Evolutionary conservation across 2,329 filamentous ascomycete species (phyloP).

Genomic region (Ceratocystiopsis sp.): DNA sequence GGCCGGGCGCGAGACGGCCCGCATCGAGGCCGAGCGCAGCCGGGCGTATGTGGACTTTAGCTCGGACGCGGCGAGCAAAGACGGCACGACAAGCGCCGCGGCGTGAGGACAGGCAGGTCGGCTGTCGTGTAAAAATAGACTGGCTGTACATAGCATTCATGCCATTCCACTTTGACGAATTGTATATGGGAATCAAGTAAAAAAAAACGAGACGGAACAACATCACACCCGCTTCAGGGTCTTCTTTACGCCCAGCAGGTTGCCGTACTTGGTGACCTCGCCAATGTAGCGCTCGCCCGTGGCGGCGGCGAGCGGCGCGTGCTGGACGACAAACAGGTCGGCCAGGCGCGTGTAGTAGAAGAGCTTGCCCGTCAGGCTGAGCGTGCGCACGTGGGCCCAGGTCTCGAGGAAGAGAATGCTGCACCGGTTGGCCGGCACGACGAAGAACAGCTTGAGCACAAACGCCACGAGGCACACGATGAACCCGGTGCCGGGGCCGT

Average conservation of each 20-base stretch:
- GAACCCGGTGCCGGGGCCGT: constrained; percentile 78
- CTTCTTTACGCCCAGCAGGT: constrained; percentile 13
- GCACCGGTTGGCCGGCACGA: constrained; percentile 37
- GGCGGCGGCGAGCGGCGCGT: constrained; percentile 41
- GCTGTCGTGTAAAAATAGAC: too few species aligned
- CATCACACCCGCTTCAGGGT: not conserved
- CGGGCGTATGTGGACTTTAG: constrained; percentile 27
- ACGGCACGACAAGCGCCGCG: not conserved
- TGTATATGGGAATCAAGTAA: too few species aligned
- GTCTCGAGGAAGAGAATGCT: constrained; percentile 78
- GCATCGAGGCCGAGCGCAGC: constrained; percentile 22
- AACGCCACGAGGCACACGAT: constrained; percentile 44
- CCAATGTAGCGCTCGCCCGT: constrained; percentile 19
- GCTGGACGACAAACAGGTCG: constrained; percentile 72
- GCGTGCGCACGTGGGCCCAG: constrained; percentile 66
- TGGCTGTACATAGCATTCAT: not conserved
- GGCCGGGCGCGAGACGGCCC: constrained; percentile 37
- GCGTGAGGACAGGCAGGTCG: too few species aligned
- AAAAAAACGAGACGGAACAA: not conserved
- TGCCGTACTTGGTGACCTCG: constrained; percentile 9
- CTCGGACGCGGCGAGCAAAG: not conserved
- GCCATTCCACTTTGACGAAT: not conserved
- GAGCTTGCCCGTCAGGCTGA: constrained; percentile 74
- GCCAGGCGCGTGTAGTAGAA: constrained; percentile 47
- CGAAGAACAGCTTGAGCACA: constrained; percentile 26